These are phyloP conservation scores for Sherardia arvensis DNA, from an alignment of 257 asterid species.

Conservation along the genomic window DNA sequence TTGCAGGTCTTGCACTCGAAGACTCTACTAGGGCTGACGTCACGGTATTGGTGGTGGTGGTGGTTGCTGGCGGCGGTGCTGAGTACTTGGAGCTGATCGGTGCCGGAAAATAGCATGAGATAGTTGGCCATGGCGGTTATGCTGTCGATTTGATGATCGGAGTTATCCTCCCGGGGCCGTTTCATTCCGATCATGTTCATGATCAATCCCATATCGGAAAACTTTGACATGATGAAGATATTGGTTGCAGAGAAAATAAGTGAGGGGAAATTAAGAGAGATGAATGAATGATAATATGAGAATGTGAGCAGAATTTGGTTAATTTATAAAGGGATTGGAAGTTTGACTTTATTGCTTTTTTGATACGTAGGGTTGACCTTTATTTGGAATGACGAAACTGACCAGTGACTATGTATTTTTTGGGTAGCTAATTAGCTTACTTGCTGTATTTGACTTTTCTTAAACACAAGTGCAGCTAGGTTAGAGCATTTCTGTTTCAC, in stretches of 20 bases:
- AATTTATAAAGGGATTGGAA: not conserved
- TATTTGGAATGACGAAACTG: constrained; percentile 7
- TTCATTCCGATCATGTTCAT: constrained; percentile 13
- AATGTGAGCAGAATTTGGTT: not conserved
- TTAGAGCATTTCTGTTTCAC: not conserved
- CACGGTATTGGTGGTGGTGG: not conserved
- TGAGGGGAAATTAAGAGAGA: not conserved
- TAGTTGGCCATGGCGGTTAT: constrained; percentile 28
- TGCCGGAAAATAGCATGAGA: constrained; percentile 20
- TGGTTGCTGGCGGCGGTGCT: not conserved
- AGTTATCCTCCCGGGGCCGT: constrained; percentile 11
- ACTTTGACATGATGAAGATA: not conserved
- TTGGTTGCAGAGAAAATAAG: not conserved
- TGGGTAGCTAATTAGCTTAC: constrained; percentile 5
- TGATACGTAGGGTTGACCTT: constrained; percentile 16
- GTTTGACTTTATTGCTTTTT: constrained; percentile 11
- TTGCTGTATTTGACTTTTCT: constrained; percentile 1
- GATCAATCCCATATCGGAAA: not conserved
- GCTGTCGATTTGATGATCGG: constrained; percentile 7
- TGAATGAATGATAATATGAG: not conserved
- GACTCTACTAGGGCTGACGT: constrained; percentile 12
- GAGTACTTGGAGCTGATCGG: not conserved
- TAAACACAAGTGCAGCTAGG: not conserved
- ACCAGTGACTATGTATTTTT: constrained; percentile 7
- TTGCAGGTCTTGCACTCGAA: constrained; percentile 39